Conservation (phyloP, 352 stramenopile species). For the Globisporangium heterothallicum region DNA sequence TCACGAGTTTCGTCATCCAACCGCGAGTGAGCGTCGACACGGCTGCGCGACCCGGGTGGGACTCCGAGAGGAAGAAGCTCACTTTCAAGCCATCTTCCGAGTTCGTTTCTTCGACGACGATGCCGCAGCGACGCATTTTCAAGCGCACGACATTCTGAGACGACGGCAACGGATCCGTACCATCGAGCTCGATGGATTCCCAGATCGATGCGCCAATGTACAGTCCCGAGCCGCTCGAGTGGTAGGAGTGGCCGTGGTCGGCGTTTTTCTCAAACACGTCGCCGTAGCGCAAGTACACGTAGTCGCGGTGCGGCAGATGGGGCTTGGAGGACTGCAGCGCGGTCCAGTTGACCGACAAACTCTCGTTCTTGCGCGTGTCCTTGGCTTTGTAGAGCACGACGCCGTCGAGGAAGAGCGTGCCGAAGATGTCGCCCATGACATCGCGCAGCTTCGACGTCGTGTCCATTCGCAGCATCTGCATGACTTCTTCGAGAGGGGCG, state of each 20-base stretch:
- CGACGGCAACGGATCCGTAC: conserved; percentile 57
- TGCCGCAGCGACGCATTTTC: conserved; percentile 68
- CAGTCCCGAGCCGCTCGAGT: conserved; percentile 53
- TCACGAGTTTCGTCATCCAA: conserved; percentile 85
- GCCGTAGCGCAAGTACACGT: conserved; percentile 79
- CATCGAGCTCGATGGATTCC: conserved; percentile 82
- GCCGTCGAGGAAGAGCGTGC: conserved; percentile 77
- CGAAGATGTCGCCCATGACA: conserved; percentile 80
- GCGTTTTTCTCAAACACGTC: conserved; percentile 74
- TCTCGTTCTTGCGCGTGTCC: conserved; percentile 57
- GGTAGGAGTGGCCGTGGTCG: conserved; percentile 52
- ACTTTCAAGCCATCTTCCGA: conserved; percentile 54
- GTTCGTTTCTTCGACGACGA: conserved; percentile 73
- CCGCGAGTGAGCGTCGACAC: conserved; percentile 68
- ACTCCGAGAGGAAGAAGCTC: conserved; percentile 69
- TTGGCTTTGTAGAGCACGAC: conserved; percentile 64
- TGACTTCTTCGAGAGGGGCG: conserved; percentile 71
- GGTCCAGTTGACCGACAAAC: conserved; percentile 77
- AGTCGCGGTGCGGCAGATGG: conserved; percentile 80
- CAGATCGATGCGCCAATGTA: conserved; percentile 76
- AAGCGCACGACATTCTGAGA: conserved; percentile 80
- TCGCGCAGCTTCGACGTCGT: conserved; percentile 57
- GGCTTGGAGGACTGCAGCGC: conserved; percentile 76
- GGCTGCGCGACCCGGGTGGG: conserved; percentile 57
- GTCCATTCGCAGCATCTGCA: conserved; percentile 77